Conservation (phyloP, 2,329 filamentous ascomycete genomes). For the Endothia cerciana region DNA sequence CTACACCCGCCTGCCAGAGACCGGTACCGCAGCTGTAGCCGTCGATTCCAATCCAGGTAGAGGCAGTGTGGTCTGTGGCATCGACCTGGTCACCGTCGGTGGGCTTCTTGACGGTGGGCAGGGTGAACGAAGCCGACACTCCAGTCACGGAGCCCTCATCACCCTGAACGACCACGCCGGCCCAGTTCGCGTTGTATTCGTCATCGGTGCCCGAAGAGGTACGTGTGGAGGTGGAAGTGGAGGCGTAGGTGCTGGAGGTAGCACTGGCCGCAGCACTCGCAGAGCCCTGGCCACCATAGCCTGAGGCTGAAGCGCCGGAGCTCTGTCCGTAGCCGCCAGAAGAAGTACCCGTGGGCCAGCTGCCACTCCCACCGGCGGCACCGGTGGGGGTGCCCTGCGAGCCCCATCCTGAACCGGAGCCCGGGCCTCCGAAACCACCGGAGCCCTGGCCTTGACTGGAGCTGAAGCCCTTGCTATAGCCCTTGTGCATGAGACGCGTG, state of each 20-base stretch:
- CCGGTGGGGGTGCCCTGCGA: no score
- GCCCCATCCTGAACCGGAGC: no score
- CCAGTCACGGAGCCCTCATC: constrained; percentile 48
- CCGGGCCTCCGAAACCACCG: constrained; percentile 18
- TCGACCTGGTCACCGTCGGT: constrained; percentile 39
- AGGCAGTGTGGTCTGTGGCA: constrained; percentile 47
- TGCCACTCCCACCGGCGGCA: no score
- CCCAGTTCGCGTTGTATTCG: constrained; percentile 51
- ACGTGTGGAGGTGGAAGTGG: neutral
- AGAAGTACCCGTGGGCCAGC: no score
- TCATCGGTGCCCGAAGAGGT: neutral
- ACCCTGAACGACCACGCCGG: constrained; percentile 55
- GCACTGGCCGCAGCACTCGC: neutral
- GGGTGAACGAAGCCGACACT: constrained; percentile 49
- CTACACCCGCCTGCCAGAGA: constrained; percentile 61
- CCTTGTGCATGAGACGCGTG: neutral
- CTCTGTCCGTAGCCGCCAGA: no score
- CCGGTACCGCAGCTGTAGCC: constrained; percentile 36
- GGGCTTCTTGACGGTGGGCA: constrained; percentile 47
- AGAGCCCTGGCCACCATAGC: constrained; percentile 3
- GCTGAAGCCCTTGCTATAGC: neutral
- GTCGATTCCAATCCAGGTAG: constrained; percentile 65
- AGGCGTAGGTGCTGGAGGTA: neutral
- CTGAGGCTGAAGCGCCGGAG: no score
- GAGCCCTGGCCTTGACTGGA: constrained; percentile 51